These are phyloP conservation scores for Mariannaea elegans DNA, from an alignment of 2,329 filamentous ascomycete species.

Conservation along the genomic window DNA sequence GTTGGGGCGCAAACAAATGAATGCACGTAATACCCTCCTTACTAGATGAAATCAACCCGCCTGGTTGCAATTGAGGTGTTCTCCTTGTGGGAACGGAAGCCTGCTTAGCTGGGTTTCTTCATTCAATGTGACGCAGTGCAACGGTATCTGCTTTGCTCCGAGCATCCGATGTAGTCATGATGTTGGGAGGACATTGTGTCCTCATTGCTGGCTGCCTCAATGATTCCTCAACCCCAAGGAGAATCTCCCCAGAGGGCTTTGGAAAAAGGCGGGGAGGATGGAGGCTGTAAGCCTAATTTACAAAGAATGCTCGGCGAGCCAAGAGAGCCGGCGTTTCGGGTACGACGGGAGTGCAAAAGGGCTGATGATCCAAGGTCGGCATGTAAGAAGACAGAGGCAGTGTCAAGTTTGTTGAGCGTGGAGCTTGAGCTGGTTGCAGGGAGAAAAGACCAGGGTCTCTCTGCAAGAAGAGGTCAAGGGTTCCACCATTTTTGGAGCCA, in stretches of 20 bases:
- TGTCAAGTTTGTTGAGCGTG: slow-evolving; percentile 24
- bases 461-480: slow-evolving; percentile 4
- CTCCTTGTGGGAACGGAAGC: background rate
- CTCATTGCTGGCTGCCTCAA: background rate
- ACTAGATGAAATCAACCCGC: background rate
- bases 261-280: slow-evolving; percentile 15
- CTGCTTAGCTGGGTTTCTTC: background rate
- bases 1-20: background rate
- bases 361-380: slow-evolving; percentile 4
- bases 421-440: slow-evolving; percentile 6
- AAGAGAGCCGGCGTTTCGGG: slow-evolving; percentile 15
- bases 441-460: slow-evolving; percentile 4
- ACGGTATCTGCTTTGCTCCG: background rate
- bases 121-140: background rate
- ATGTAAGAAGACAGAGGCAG: slow-evolving; percentile 13
- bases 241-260: background rate
- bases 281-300: slow-evolving; percentile 4
- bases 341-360: slow-evolving; percentile 14
- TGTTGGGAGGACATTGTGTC: background rate
- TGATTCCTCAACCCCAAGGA: background rate
- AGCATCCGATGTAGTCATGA: background rate
- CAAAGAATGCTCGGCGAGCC: background rate
- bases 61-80: slow-evolving; percentile 1
- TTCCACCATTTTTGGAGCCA: slow-evolving; percentile 15
- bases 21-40: slow-evolving; percentile 3